phyloP scores from a whole-genome alignment of 257 asterid species.

The Rhazya stricta region DNA sequence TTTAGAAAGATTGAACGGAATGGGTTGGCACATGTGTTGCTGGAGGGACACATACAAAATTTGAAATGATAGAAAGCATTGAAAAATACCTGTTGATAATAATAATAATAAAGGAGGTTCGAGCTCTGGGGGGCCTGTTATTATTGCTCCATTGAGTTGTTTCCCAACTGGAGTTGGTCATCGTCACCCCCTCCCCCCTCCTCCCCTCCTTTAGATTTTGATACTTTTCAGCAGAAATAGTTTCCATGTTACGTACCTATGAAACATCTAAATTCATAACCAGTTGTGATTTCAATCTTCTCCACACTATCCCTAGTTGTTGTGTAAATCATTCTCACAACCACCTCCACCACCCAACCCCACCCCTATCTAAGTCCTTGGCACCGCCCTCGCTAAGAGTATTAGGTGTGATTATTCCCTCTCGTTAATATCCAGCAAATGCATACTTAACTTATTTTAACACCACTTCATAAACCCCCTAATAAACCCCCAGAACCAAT shows the following conservation, averaged over 20 bases:
- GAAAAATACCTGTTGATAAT: slow-evolving; percentile 27
- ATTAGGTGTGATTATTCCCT: not conserved
- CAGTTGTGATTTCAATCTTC: slow-evolving; percentile 6
- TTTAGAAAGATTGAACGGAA: slow-evolving; percentile 12
- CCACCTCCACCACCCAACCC: not conserved
- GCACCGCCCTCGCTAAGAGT: not conserved
- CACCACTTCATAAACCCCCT: too few relatives aligned
- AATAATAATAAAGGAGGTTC: slow-evolving; percentile 24
- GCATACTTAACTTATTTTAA: not conserved
- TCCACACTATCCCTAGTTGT: not conserved
- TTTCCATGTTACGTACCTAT: slow-evolving; percentile 24
- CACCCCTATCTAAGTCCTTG: not conserved
- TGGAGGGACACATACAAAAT: slow-evolving; percentile 26
- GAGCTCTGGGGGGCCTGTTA: slow-evolving; percentile 33
- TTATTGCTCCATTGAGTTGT: slow-evolving; percentile 33
- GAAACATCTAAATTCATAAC: slow-evolving; percentile 22
- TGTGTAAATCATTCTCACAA: not conserved
- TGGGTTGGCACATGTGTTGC: slow-evolving; percentile 29
- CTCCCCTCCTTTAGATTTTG: not conserved
- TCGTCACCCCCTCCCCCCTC: slow-evolving; percentile 4
- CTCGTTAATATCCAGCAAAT: not conserved
- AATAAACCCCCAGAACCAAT: too few relatives aligned
- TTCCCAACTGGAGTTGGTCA: slow-evolving; percentile 29
- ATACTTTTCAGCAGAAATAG: slow-evolving; percentile 11
- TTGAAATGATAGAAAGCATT: slow-evolving; percentile 35